These are phyloP conservation scores for Schwanniomyces vanrijiae DNA, from an alignment of 805 yeast species.

Conservation along the genomic window DNA sequence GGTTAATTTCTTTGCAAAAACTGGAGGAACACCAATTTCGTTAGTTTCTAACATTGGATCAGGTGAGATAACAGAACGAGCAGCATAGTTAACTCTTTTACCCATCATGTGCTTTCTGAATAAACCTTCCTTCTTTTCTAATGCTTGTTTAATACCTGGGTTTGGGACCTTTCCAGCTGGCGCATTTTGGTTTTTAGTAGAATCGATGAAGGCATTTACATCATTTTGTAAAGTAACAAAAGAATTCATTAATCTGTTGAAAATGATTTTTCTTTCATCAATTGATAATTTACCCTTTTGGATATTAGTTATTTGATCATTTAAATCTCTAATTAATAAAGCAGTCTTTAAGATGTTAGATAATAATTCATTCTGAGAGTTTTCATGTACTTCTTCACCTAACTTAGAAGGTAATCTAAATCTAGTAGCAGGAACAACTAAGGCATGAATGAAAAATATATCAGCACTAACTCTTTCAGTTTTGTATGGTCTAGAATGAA, in stretches of 20 bases:
- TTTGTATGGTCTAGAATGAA: constrained; percentile 76
- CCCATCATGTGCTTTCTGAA: constrained; percentile 99
- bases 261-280: constrained; percentile 73
- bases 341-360: constrained; percentile 79
- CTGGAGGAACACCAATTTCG: constrained; percentile 99
- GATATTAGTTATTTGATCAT: constrained; percentile 73
- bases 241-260: constrained; percentile 91
- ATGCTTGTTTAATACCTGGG: constrained; percentile 96
- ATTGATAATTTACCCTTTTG: constrained; percentile 39
- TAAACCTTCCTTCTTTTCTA: constrained; percentile 97
- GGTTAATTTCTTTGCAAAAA: constrained; percentile 91
- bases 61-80: constrained; percentile 98
- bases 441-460: constrained; percentile 82
- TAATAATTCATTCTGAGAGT: constrained; percentile 85
- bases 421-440: constrained; percentile 95
- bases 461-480: constrained; percentile 59
- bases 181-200: constrained; percentile 80
- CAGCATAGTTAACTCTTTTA: constrained; percentile 97
- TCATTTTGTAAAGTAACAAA: constrained; percentile 94
- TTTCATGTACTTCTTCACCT: constrained; percentile 96
- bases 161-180: constrained; percentile 68
- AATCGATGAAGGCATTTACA: constrained; percentile 90
- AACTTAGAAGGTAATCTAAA: constrained; percentile 95
- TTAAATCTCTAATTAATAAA: constrained; percentile 80
- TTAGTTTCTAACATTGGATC: constrained; percentile 98